Conservation (phyloP, 768 basidiomycete species). For the Suillus bovinus region DNA sequence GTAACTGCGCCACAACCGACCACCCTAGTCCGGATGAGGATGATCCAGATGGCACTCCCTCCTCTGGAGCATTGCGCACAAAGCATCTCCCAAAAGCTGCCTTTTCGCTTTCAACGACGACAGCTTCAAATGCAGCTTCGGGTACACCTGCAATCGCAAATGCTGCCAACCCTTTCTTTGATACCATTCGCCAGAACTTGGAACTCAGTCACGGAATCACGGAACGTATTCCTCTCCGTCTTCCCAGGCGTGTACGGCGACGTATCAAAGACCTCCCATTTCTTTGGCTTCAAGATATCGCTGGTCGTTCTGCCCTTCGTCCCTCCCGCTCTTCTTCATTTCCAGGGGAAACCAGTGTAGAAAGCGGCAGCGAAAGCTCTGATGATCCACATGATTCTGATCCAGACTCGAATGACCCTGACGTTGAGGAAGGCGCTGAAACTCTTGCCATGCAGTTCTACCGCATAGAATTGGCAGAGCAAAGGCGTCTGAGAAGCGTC, state of each 20-base stretch:
- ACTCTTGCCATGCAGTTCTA: constrained; percentile 92
- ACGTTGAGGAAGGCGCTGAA: constrained; percentile 70
- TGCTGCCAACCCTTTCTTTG: constrained; percentile 86
- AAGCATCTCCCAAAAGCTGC: constrained; percentile 64
- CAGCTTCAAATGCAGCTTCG: constrained; percentile 22
- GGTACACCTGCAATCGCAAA: constrained; percentile 25
- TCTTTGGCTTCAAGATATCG: constrained; percentile 75
- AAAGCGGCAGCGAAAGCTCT: constrained; percentile 35
- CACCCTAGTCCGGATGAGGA: constrained; percentile 52
- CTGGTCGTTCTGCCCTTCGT: constrained; percentile 45
- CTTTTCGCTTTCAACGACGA: constrained; percentile 54
- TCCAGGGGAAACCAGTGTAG: constrained; percentile 17
- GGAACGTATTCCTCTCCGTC: constrained; percentile 77
- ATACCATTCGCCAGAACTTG: constrained; percentile 85
- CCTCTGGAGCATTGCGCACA: constrained; percentile 44
- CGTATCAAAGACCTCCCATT: constrained; percentile 79
- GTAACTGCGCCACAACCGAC: constrained; percentile 51
- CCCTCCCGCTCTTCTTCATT: constrained; percentile 12
- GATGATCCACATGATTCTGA: constrained; percentile 34
- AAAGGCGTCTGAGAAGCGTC: constrained; percentile 81
- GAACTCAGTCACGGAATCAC: constrained; percentile 76
- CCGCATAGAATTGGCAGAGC: constrained; percentile 88
- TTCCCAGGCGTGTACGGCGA: constrained; percentile 48
- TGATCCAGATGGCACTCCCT: constrained; percentile 38
- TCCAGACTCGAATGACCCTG: constrained; percentile 36